Evolutionary conservation across 2,329 filamentous ascomycete genomes (phyloP).

Genomic region (Aspergillus unguis): DNA sequence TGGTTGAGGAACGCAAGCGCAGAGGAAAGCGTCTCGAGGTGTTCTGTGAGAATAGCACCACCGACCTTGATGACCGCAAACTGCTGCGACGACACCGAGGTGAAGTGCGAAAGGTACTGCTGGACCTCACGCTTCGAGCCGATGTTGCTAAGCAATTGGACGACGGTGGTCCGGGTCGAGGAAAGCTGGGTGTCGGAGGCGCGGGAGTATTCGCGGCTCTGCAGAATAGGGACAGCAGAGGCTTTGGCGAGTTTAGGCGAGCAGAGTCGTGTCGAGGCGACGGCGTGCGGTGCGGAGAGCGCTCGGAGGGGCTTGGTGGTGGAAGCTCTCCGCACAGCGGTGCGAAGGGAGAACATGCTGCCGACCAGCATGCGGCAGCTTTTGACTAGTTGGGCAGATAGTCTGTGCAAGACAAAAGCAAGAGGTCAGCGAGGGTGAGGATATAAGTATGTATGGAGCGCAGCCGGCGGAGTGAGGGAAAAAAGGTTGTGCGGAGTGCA

Average conservation of each 20-base stretch:
- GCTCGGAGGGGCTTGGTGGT: constrained; percentile 39
- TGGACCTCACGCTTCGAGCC: constrained; percentile 94
- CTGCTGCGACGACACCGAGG: constrained; percentile 90
- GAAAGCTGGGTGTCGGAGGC: constrained; percentile 49
- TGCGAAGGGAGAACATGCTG: constrained; percentile 44
- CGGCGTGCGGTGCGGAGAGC: constrained; percentile 38
- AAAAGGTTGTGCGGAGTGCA: constrained; percentile 18
- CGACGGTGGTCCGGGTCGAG: constrained; percentile 73
- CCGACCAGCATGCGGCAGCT: constrained; percentile 43
- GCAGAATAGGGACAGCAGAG: constrained; percentile 26
- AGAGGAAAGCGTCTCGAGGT: constrained; percentile 85
- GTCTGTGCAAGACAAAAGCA: constrained; percentile 14
- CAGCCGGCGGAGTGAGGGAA: constrained; percentile 13
- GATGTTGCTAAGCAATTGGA: constrained; percentile 90
- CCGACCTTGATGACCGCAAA: constrained; percentile 99
- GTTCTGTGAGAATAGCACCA: constrained; percentile 90
- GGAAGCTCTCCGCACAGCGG: constrained; percentile 45
- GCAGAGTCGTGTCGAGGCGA: constrained; percentile 29
- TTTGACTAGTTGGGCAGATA: constrained; percentile 17
- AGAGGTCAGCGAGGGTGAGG: constrained; percentile 16
- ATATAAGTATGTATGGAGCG: constrained; percentile 17
- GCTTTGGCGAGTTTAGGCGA: constrained; percentile 25
- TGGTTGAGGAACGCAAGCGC: constrained; percentile 89
- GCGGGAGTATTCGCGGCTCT: constrained; percentile 45
- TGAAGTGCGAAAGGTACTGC: constrained; percentile 97